Conservation (phyloP, 495 filamentous ascomycete genomes). For the Corynascus novoguineensis region DNA sequence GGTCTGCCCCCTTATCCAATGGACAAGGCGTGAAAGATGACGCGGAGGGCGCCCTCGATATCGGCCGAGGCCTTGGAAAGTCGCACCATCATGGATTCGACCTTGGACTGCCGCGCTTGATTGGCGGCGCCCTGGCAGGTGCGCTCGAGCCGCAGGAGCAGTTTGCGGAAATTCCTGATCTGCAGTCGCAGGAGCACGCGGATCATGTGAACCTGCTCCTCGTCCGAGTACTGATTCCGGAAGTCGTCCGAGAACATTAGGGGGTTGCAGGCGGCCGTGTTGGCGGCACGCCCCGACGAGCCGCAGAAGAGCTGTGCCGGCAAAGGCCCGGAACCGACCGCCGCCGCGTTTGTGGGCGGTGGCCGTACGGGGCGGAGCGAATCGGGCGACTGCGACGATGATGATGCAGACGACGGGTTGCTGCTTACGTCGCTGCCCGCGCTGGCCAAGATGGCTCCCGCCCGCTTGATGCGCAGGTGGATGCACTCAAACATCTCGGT, state of each 20-base stretch:
- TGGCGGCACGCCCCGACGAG: not conserved
- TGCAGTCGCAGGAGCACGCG: conserved; percentile 11
- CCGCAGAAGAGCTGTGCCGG: conserved; percentile 3
- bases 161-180: conserved; percentile 9
- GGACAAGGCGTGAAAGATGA: not conserved
- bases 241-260: conserved; percentile 15
- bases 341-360: not conserved
- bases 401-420: not conserved
- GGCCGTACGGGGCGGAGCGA: not conserved
- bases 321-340: not conserved
- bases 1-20: not conserved
- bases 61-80: not conserved
- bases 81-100: conserved; percentile 4
- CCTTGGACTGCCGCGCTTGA: conserved; percentile 7
- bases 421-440: not conserved
- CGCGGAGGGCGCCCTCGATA: conserved; percentile 3
- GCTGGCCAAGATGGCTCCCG: conserved; percentile 1
- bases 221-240: conserved; percentile 10
- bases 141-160: conserved; percentile 7
- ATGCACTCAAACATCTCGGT: conserved; percentile 18
- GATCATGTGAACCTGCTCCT: conserved; percentile 16
- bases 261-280: conserved; percentile 6
- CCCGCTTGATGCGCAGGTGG: conserved; percentile 6
- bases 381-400: not conserved
- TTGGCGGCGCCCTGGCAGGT: not conserved